phyloP scores from a whole-genome alignment of 805 yeast genomes.

The Ogataea degrootiae region DNA sequence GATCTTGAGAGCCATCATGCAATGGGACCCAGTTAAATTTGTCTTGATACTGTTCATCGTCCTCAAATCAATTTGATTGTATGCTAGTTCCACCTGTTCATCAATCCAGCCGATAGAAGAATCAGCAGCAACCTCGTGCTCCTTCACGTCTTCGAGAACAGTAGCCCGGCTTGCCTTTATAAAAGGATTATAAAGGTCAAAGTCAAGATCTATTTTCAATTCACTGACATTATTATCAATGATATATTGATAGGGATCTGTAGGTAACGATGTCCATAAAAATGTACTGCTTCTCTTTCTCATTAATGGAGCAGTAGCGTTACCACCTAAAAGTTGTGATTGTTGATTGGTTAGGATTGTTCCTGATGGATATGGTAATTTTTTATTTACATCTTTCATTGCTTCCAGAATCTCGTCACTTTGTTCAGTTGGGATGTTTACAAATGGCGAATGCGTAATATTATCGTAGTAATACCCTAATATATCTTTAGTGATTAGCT shows the following conservation, averaged over 20 bases:
- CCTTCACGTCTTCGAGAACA: neutral
- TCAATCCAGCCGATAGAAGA: constrained; percentile 7
- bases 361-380: constrained; percentile 27
- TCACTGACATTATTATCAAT: constrained; percentile 19
- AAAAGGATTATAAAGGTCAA: constrained; percentile 21
- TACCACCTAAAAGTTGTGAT: neutral
- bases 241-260: constrained; percentile 37
- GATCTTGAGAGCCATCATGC: constrained; percentile 23
- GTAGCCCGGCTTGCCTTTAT: neutral
- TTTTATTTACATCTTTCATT: constrained; percentile 5
- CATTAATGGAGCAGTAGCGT: neutral
- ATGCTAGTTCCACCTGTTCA: constrained; percentile 6
- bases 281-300: constrained; percentile 28
- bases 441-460: constrained; percentile 55
- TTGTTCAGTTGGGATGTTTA: constrained; percentile 31
- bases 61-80: constrained; percentile 13
- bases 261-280: constrained; percentile 21
- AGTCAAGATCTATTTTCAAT: constrained; percentile 18
- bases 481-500: constrained; percentile 36
- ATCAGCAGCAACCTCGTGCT: neutral
- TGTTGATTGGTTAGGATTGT: constrained; percentile 12
- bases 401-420: constrained; percentile 18
- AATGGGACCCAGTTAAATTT: constrained; percentile 13
- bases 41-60: constrained; percentile 11
- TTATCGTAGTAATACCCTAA: constrained; percentile 63